These are phyloP conservation scores for Cyberlindnera maritima DNA, from an alignment of 805 yeast genomes.

Conservation along the genomic window DNA sequence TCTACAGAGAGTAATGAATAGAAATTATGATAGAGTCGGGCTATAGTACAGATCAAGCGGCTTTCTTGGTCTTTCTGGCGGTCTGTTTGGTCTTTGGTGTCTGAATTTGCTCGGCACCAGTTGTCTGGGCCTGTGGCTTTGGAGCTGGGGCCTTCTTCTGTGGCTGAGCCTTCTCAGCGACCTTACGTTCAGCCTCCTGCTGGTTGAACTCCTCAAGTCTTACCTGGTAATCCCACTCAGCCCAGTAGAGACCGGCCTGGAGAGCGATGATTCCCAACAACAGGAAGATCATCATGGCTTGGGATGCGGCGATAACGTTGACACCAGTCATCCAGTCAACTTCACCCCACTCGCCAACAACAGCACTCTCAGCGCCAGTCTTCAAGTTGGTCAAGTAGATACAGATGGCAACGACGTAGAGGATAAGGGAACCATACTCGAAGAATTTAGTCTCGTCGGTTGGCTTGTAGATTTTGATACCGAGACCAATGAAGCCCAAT, in stretches of 20 bases:
- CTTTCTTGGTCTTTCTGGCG: conserved; percentile 13
- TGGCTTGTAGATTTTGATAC: conserved; percentile 85
- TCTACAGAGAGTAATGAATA: not conserved
- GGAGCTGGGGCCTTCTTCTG: conserved; percentile 8
- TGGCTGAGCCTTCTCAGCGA: conserved; percentile 1
- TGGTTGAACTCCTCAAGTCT: conserved; percentile 33
- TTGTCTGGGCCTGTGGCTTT: conserved; percentile 2
- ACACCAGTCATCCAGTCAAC: conserved; percentile 83
- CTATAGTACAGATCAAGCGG: not conserved
- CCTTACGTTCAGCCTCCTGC: conserved; percentile 29
- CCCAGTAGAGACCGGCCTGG: conserved; percentile 89
- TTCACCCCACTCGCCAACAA: conserved; percentile 87
- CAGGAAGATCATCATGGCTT: conserved; percentile 67
- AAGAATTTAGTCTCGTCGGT: conserved; percentile 78
- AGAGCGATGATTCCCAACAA: conserved; percentile 77
- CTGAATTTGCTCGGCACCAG: not conserved
- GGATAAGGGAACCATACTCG: conserved; percentile 84
- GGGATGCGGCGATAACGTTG: conserved; percentile 89
- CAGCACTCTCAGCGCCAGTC: conserved; percentile 70
- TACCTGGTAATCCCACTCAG: conserved; percentile 54
- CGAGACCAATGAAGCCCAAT: conserved; percentile 69
- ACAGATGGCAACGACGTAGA: conserved; percentile 68
- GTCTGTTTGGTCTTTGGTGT: conserved; percentile 10
- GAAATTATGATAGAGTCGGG: not conserved
- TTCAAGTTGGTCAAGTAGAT: conserved; percentile 84